Evolutionary conservation across 148 eudicot genomes (phyloP), one percentile per base, ranked within the genome.

Genomic region (Pouteria glomerata): DNA sequence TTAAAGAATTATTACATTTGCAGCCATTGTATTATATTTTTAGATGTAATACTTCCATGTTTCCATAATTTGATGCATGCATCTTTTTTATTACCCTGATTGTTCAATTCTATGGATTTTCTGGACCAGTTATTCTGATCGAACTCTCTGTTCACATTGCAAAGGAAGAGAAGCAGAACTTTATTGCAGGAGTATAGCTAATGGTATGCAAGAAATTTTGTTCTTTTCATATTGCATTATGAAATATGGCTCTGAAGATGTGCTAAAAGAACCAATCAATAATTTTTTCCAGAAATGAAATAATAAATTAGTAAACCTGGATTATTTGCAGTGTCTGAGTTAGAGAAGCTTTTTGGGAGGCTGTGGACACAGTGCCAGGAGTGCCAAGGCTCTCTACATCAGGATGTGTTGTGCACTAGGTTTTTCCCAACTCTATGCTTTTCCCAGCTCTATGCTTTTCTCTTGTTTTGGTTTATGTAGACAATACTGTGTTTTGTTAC

Each of bases 341-440:
- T 89, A 60, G 99, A 95, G 89, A 80, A 82, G 71, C 90, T 95
- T 66, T 95, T 95, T 72, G 99, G 99, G 63, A 85, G 86, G 81
- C 84, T 95, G 56, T 95, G 99, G 99, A 95, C 99, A 2, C 99
- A 95, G 71, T 95, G 99, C 86, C 99, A 95, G 83, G 99, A 95
- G 80, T 95, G 99, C 76, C 99, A 95, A 80, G 99, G 97, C 70
- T 95, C 99, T 59, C 99, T 95, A 82, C 99, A 92, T 79, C 99
- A 95, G 81, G 99, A 95, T 78, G 97, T 95, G 52, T 86, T 95
- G 55, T 95, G 99, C 85, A 95, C 99, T 57, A 95, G 99, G 97
- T 95, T 71, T 72, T 64, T 4, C 78, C 63, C 11, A 8, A 53
- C n/a, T n/a, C n/a, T n/a, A n/a, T n/a, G n/a, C n/a, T n/a, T n/a